phyloP scores from a whole-genome alignment of 768 basidiomycete genomes.

The Leucocoprinus leucothites region DNA sequence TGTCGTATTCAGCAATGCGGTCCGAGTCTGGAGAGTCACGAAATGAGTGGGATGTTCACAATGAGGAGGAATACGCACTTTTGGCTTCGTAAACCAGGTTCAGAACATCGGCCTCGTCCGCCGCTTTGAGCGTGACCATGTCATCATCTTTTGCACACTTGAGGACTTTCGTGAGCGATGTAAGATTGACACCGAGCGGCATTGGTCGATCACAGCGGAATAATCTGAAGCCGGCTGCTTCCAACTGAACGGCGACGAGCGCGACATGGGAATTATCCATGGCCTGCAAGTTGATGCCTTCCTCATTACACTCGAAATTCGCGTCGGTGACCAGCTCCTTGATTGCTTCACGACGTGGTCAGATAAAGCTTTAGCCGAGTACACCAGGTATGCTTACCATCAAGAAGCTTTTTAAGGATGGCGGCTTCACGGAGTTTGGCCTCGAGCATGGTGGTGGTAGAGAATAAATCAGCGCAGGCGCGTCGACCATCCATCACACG shows the following conservation, averaged over 20 bases:
- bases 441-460: slow-evolving; percentile 66
- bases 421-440: slow-evolving; percentile 87
- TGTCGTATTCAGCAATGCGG: slow-evolving; percentile 95
- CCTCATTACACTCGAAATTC: slow-evolving; percentile 96
- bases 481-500: neutral
- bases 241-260: slow-evolving; percentile 84
- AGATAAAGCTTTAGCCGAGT: neutral
- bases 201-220: slow-evolving; percentile 96
- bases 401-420: slow-evolving; percentile 88
- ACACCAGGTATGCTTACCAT: slow-evolving; percentile 54
- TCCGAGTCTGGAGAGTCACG: slow-evolving; percentile 63
- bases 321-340: slow-evolving; percentile 98
- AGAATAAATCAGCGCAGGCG: neutral
- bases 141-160: slow-evolving; percentile 98
- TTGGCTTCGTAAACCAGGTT: slow-evolving; percentile 89
- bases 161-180: slow-evolving; percentile 88
- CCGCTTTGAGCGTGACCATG: slow-evolving; percentile 83
- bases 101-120: slow-evolving; percentile 86
- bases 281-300: slow-evolving; percentile 92
- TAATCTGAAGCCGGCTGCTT: slow-evolving; percentile 73
- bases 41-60: too few species aligned
- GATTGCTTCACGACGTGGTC: slow-evolving; percentile 59
- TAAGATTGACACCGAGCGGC: slow-evolving; percentile 85
- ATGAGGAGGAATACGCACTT: too few species aligned
- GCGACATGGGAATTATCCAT: slow-evolving; percentile 99